Base-by-base conservation (phyloP, 1,284 basidiomycete genomes). In the Volvariella surrecta region DNA sequence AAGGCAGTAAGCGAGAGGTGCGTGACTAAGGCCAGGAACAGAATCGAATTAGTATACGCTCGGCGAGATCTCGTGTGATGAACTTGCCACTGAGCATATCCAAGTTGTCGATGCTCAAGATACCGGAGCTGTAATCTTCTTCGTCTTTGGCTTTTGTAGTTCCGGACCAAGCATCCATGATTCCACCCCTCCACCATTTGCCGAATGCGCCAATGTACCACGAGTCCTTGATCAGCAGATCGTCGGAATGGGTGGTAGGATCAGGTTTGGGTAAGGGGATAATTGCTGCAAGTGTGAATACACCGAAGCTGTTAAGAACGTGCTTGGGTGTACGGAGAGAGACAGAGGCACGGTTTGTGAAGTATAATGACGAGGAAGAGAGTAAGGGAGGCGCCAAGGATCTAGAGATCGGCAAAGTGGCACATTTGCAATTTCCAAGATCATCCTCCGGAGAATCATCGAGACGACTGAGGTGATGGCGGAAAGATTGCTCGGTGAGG, bases 401-500 rank as follows among this genome's bases (percentile, higher is more conserved):
- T 46, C 38, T 50, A 46, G 13, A 54, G 50, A 46, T 57, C 58
- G 46, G 61, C 63, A 34, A 63, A 49, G 46, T 51, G 38, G 46
- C 47, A 39, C 46, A 55, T 45, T 69, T 61, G 43, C 59, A 52
- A 46, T 69, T 63, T 30, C 58, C 50, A 42, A 61, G 56, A 46
- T 66, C 58, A 48, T 79, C 76, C 46, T 82, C 74, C 48, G 66
- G 57, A 49, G 67, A 68, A 56, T 86, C 82, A 55, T 92, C 85
- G 55, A 97, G 79, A 48, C 86, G 84, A 49, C 82, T 89, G 46
- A 98, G 76, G 60, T 97, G 92, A 48, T 90, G 85, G 42, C 92
- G 87, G 60, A 98, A 96, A 31, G 92, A 92, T 58, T 91, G 85
- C 59, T 96, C 92, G 24, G 93, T 97, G 55, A 98, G 83, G 66